Base-by-base conservation (phyloP, 345 rosid genomes). In the Eucalyptus erythrocorys region DNA sequence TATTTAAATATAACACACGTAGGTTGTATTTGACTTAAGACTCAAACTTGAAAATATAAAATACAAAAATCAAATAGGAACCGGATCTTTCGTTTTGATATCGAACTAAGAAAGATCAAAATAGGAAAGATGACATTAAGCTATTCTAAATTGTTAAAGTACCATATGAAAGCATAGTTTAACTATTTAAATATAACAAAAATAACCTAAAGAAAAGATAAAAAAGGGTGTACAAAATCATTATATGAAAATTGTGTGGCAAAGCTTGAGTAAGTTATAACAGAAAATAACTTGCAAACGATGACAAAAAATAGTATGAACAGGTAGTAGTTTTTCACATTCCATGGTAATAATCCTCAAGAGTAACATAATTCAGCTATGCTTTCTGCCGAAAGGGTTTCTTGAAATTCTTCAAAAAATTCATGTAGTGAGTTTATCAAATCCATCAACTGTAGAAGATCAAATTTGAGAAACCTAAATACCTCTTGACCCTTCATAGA, bases 51-150 rank as follows among this genome's bases (percentile, higher is more conserved):
- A 53, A 53, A 22, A 0, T 21, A 53, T 22, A 53, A 1, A 53
- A 53, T 53, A 53, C 4, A 53, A 53, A 53, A 53, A 8, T 19
- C 10, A 21, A 1, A 53, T 53, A 53, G 26, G 11, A 22, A 0
- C 2, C 9, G 27, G 4, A 53, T 2, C 59, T 53, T 5, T 22
- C 8, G 5, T 2, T 53, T 22, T 7, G 0, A 53, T 22, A 53
- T 22, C 24, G 4, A 17, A 3, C 19, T 17, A 24, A 2, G n/a
- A 57, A 57, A 57, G 19, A 48, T 48, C 21, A 15, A 49, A 49
- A 49, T 15, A 49, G 51, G 19, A 49, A 16, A 50, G 53, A 50
- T 50, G 53, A 16, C 53, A 50, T 50, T 50, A 2, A 16, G 3
- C 53, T 50, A 6, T 50, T 50, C 53, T 16, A 50, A 50, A 50